Conservation (phyloP, 257 asterid genomes). For the Ajuga chamaepitys region DNA sequence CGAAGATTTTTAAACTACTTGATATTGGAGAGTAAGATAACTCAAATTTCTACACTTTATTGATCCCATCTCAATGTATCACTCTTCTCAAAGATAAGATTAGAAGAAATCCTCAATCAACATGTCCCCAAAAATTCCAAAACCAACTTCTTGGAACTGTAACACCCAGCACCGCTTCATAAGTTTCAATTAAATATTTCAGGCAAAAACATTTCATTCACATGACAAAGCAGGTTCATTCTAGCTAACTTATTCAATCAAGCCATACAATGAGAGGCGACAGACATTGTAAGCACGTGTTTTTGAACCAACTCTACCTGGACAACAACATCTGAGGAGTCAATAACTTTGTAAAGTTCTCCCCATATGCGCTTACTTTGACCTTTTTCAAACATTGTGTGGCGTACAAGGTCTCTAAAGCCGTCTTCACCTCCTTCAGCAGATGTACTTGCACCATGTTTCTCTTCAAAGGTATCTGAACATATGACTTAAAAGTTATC, state of each 20-base stretch:
- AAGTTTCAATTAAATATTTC: background rate
- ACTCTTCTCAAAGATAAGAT: background rate
- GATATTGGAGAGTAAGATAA: background rate
- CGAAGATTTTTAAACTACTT: background rate
- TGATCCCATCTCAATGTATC: background rate
- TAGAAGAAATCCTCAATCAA: background rate
- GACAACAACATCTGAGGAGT: constrained; percentile 91
- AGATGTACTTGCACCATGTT: constrained; percentile 52
- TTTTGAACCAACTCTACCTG: constrained; percentile 45
- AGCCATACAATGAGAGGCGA: background rate
- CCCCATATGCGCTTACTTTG: constrained; percentile 99
- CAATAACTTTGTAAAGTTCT: constrained; percentile 96
- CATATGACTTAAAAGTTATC: constrained; percentile 1
- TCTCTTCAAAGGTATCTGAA: constrained; percentile 76
- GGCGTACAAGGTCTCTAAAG: constrained; percentile 81
- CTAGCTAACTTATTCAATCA: background rate
- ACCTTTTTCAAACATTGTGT: constrained; percentile 92
- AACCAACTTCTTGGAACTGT: background rate
- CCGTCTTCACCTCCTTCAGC: constrained; percentile 72
- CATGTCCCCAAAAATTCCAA: too few relatives aligned
- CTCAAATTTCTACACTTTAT: background rate
- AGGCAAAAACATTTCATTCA: background rate
- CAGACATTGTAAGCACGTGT: background rate
- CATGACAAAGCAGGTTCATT: background rate
- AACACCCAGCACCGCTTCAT: background rate